Percentiles rank a stretch among this genome's conserved stretches.
Evolutionary conservation across 352 stramenopile genomes (phyloP).

Genomic region (Nothophytophthora sp.): DNA sequence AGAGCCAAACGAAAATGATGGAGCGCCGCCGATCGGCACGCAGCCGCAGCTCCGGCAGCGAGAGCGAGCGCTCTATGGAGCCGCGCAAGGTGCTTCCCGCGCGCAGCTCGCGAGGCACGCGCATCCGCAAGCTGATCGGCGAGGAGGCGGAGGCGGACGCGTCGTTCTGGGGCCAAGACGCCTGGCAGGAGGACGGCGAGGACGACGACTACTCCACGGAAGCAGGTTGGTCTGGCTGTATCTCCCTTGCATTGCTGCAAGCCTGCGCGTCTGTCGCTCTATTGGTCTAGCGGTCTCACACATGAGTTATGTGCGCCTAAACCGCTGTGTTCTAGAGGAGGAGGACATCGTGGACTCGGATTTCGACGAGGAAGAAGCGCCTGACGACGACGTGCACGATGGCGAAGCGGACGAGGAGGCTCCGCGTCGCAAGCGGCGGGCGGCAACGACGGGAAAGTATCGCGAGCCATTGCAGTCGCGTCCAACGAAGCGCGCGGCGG

Average conservation of each 20-base stretch:
- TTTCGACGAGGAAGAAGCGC: constrained; percentile 84
- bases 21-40: constrained; percentile 5
- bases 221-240: too few species aligned
- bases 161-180: constrained; percentile 86
- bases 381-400: constrained; percentile 80
- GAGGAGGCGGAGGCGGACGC: constrained; percentile 88
- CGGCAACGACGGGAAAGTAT: constrained; percentile 25
- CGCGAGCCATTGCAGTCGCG: constrained; percentile 32
- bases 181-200: constrained; percentile 83
- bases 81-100: constrained; percentile 51
- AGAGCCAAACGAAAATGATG: constrained; percentile 5
- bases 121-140: constrained; percentile 85
- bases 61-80: constrained; percentile 6
- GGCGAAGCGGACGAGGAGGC: constrained; percentile 50
- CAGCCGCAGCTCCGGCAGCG: constrained; percentile 10
- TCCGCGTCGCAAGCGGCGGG: constrained; percentile 27
- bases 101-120: constrained; percentile 65
- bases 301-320: too few species aligned
- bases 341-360: constrained; percentile 89
- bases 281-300: background rate
- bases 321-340: constrained; percentile 84
- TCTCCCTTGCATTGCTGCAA: too few species aligned
- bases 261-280: too few species aligned
- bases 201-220: constrained; percentile 90
- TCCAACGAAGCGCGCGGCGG: constrained; percentile 11